Percentiles rank a stretch among this genome's conserved stretches.
These are phyloP conservation scores for Colletotrichum sp. DNA, from an alignment of 2,329 filamentous ascomycete species.

Conservation along the genomic window DNA sequence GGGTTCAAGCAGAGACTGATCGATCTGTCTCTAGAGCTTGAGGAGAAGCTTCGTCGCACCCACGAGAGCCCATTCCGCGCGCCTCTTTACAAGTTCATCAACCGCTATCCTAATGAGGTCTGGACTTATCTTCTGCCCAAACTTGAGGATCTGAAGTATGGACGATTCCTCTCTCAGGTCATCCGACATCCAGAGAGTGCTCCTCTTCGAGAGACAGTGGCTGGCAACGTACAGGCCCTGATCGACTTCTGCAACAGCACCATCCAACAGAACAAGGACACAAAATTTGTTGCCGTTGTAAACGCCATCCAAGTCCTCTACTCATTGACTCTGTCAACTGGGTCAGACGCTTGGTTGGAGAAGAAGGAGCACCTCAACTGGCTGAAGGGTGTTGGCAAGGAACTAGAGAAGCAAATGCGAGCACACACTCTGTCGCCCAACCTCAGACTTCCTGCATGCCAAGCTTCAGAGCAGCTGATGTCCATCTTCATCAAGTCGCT, in stretches of 20 bases:
- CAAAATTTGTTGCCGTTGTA: conserved; percentile 72
- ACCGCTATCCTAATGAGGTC: conserved; percentile 88
- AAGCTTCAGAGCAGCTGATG: conserved; percentile 89
- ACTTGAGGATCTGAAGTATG: conserved; percentile 85
- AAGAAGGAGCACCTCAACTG: conserved; percentile 65
- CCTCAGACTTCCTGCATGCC: conserved; percentile 84
- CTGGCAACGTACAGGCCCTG: conserved; percentile 75
- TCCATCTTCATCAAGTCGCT: conserved; percentile 83
- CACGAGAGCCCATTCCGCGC: conserved; percentile 90
- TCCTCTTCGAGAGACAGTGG: conserved; percentile 75
- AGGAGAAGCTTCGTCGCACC: conserved; percentile 83
- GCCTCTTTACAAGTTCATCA: conserved; percentile 91
- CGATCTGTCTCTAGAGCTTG: conserved; percentile 87
- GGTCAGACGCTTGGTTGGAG: conserved; percentile 74
- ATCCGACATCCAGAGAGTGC: conserved; percentile 77
- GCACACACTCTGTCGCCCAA: conserved; percentile 71
- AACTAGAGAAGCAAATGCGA: conserved; percentile 77
- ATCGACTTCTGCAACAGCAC: conserved; percentile 70
- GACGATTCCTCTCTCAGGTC: conserved; percentile 89
- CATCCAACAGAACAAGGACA: conserved; percentile 71
- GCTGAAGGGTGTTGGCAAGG: conserved; percentile 73
- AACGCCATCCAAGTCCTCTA: conserved; percentile 88
- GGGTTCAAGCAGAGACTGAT: conserved; percentile 91
- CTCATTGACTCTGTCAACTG: conserved; percentile 73
- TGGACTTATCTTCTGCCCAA: conserved; percentile 81